Percentiles rank a stretch among this genome's conserved stretches.
These are phyloP conservation scores for Rhynchospora tenuis DNA, from an alignment of 176 grass and related monocot genomes.

Conservation along the genomic window DNA sequence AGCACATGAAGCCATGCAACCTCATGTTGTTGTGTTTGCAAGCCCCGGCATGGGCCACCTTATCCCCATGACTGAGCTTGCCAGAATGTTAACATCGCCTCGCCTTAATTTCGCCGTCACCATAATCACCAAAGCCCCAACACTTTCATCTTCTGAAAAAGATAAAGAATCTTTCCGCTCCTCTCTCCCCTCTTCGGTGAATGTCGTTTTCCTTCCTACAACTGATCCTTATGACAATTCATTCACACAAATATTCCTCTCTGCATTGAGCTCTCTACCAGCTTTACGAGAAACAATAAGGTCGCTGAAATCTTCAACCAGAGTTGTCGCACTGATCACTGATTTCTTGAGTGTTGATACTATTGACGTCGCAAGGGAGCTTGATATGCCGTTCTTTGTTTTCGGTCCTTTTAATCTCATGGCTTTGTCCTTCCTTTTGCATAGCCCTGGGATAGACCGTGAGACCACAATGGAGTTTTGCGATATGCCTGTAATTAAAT, in stretches of 20 bases:
- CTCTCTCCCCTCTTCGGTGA: neutral
- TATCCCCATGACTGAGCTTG: slow-evolving; percentile 53
- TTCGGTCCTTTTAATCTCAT: slow-evolving; percentile 59
- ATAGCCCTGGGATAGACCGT: slow-evolving; percentile 32
- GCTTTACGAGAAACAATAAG: neutral
- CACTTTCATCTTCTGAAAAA: neutral
- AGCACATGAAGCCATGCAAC: neutral
- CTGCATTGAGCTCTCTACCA: neutral
- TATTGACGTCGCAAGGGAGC: slow-evolving; percentile 32
- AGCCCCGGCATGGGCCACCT: slow-evolving; percentile 61
- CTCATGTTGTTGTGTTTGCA: slow-evolving; percentile 42
- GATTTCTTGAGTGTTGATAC: slow-evolving; percentile 47
- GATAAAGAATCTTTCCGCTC: slow-evolving; percentile 23
- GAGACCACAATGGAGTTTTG: slow-evolving; percentile 32
- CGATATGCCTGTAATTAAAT: slow-evolving; percentile 41
- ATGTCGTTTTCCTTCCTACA: slow-evolving; percentile 27
- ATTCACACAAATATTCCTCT: neutral
- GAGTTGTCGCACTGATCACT: slow-evolving; percentile 41
- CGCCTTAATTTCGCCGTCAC: slow-evolving; percentile 31
- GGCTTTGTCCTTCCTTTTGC: slow-evolving; percentile 43
- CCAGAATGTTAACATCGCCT: slow-evolving; percentile 28
- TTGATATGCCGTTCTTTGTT: slow-evolving; percentile 32
- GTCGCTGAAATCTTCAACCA: neutral
- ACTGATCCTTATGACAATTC: slow-evolving; percentile 34
- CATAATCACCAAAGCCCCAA: slow-evolving; percentile 39